A percentile compares a stretch with the other conserved stretches of the same genome.
Conservation (phyloP, 2,329 filamentous ascomycete genomes). For the Fonsecaea monophora region DNA sequence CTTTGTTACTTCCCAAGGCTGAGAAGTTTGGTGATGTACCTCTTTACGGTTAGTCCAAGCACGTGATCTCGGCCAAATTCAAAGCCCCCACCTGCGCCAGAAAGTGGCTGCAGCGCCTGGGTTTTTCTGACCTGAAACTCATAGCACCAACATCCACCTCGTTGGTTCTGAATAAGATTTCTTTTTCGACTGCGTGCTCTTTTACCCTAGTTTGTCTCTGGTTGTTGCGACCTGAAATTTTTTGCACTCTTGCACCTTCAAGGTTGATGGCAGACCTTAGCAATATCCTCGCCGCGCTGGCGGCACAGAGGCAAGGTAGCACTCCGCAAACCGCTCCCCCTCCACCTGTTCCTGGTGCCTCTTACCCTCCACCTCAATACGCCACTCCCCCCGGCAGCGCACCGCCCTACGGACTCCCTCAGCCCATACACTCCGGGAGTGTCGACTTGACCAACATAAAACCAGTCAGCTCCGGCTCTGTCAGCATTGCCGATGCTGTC, state of each 20-base stretch:
- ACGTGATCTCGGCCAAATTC: background rate
- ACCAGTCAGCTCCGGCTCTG: conserved; percentile 78
- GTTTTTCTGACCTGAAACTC: conserved; percentile 13
- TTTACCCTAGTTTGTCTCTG: background rate
- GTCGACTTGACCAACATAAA: conserved; percentile 81
- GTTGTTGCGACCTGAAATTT: background rate
- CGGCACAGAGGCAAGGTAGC: conserved; percentile 57
- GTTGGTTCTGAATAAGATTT: background rate
- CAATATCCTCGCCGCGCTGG: conserved; percentile 61
- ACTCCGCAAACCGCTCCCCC: conserved; percentile 53
- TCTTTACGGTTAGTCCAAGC: background rate
- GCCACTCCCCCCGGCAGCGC: conserved; percentile 50
- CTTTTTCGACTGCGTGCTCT: background rate
- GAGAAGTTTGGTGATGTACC: background rate
- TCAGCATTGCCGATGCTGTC: conserved; percentile 83
- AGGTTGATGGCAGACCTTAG: conserved; percentile 51
- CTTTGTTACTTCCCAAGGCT: background rate
- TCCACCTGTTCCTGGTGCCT: conserved; percentile 47
- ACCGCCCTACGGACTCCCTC: conserved; percentile 52
- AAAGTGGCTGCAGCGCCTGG: background rate
- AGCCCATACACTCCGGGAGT: conserved; percentile 66
- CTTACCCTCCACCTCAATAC: conserved; percentile 53
- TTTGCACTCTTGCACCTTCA: background rate
- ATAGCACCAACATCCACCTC: conserved; percentile 4
- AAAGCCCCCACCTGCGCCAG: background rate